Conservation (phyloP, 441 rosid genomes). For the Viola pubescens region DNA sequence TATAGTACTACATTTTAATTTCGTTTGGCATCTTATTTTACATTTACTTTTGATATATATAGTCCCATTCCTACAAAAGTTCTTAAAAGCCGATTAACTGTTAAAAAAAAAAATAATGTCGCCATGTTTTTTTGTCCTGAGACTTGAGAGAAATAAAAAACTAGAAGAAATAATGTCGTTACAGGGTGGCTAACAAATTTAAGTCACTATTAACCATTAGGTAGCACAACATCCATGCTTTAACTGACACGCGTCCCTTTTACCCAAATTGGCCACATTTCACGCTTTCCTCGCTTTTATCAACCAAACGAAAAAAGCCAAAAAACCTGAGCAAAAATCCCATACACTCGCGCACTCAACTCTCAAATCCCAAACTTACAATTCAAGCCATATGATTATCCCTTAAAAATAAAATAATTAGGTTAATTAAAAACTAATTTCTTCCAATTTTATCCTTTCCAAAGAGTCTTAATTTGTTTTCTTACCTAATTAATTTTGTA, state of each 20-base stretch:
- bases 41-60: too few species aligned
- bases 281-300: conserved; percentile 1
- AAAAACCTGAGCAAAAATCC: neutral
- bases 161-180: neutral
- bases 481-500: neutral
- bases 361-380: neutral
- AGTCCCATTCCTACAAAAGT: neutral
- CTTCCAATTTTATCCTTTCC: neutral
- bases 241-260: conserved; percentile 22
- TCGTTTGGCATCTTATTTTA: too few species aligned
- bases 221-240: conserved; percentile 5
- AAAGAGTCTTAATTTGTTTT: neutral
- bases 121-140: neutral
- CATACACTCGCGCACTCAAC: conserved; percentile 1
- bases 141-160: neutral
- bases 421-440: neutral
- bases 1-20: too few species aligned
- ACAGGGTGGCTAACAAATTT: neutral
- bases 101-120: neutral
- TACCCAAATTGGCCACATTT: conserved; percentile 2
- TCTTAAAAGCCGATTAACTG: neutral
- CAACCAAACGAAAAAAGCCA: neutral
- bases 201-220: conserved; percentile 2
- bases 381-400: neutral
- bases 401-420: neutral